Base-by-base conservation (phyloP, 768 basidiomycete species). In the Udeniomyces megalosporus region DNA sequence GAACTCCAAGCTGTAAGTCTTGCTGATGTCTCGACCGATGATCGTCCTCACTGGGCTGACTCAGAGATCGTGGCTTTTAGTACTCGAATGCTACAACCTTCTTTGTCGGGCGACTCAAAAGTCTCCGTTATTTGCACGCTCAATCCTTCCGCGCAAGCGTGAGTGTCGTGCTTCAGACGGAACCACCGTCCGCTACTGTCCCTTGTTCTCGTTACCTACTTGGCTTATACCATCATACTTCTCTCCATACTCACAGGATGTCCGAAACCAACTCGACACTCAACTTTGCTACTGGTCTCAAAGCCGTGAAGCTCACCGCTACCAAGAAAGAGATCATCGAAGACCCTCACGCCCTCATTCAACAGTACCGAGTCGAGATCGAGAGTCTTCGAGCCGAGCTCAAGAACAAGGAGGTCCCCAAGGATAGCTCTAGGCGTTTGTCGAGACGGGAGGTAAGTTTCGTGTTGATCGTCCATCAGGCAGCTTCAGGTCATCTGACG, bases 71-170 rank as follows among this genome's bases (percentile, higher is more conserved):
- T 42, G 38, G 8, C 17, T 42, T 17, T 8, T 17, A 42, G 38
- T 8, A 95, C 91, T 17, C 83, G 90, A 26, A 82, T 97, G 73
- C 80, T 97, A 6, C 92, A 96, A 72, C 91, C 93, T 1, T 96
- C 91, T 0, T 78, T 99, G 1, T 86, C 90, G 0, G 93, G 93
- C 1, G 89, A 97, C 71, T 92, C 93, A 24, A 83, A 90, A 8
- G 92, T 99, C 58, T 90, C 88, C 46, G 92, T 99, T 17, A 85
- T 97, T 57, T 95, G 92, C 72, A 97, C 93, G 0, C 81, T 97
- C 71, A 93, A 92, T 69, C 90, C 93, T 0, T 87, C 91, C 54
- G 72, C 77, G 1, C 74, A 76, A 51, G 90, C 90, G 61, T 63
- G 6, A 7, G 61, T 56, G 32, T 47, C 20, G n/a, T 32, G 29